Evolutionary conservation across 257 asterid species (phyloP), one percentile per base, ranked within the genome.

Genomic region (Galeopsis tetrahit): DNA sequence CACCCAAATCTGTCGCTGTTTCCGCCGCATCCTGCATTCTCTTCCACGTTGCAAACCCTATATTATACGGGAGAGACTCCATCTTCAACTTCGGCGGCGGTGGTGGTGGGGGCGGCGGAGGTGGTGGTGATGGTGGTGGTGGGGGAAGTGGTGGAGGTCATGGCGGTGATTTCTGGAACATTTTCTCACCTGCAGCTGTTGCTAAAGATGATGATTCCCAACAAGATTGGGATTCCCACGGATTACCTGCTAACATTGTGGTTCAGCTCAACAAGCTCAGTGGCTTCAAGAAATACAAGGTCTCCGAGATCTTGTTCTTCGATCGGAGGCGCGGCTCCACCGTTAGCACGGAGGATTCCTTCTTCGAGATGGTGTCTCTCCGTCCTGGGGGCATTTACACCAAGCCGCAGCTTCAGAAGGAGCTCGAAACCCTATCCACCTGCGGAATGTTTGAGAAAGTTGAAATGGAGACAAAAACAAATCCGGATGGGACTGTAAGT

Each of bases 361-460:
- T 95, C 85, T 92, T 90, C 43, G 99, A 95, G 78, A 89, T 95
- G 95, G 91, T 92, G 17, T 87, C 97, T 4, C 86, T 95, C 34
- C 91, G 98, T 10, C 98, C 98, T 0, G 90, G 93, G 17, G 98
- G 97, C 3, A 69, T 90, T 15, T 95, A 95, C 85, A 95, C 93
- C 59, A 95, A 92, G 75, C 72, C 96, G 32, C 93, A 88, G 89
- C 93, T 95, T 10, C 87, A 81, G 76, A 92, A 90, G 77, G 98
- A 95, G 87, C 87, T 95, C 6, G 98, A 95, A 70, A 88, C 93
- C 17, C 91, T 95, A 1, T 88, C 95, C 8, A 85, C 92, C 13
- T 88, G 97, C 56, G 98, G 98, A 55, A 92, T 92, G 98, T 95
- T 95, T 6, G 97, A 95, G 79, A 95, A 88, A 53, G 98, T 95